phyloP scores from a whole-genome alignment of 768 basidiomycete genomes.

The Daedaleopsis sinensis region DNA sequence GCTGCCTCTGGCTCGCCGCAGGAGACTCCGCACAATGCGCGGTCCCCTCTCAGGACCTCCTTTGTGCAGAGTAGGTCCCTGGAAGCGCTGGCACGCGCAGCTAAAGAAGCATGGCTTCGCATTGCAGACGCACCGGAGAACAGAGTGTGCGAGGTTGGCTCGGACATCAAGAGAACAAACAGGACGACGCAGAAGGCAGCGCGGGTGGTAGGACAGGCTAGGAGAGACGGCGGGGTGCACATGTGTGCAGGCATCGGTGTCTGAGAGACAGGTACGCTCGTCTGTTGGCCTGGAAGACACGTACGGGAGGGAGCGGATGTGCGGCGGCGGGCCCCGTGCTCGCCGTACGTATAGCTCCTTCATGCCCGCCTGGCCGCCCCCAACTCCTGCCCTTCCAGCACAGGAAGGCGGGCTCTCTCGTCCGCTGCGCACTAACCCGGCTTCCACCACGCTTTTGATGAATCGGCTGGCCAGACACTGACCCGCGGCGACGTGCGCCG shows the following conservation, averaged over 20 bases:
- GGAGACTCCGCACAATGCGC: constrained; percentile 36
- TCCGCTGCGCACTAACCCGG: constrained; percentile 41
- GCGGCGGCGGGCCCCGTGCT: constrained; percentile 18
- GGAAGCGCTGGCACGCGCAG: constrained; percentile 55
- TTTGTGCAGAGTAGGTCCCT: constrained; percentile 41
- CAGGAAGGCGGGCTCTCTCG: constrained; percentile 44
- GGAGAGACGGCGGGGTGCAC: constrained; percentile 21
- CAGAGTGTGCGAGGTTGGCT: constrained; percentile 21
- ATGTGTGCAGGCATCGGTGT: constrained; percentile 17
- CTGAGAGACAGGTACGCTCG: constrained; percentile 9
- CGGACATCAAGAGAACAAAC: constrained; percentile 35
- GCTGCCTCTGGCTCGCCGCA: constrained; percentile 55
- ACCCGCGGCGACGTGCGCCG: constrained; percentile 13
- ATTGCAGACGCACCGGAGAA: constrained; percentile 29
- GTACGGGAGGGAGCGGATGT: constrained; percentile 18
- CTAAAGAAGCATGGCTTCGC: constrained; percentile 57
- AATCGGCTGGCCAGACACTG: constrained; percentile 1
- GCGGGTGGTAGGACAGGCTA: constrained; percentile 3
- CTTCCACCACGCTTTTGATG: constrained; percentile 31
- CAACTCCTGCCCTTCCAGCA: constrained; percentile 43
- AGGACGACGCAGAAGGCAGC: constrained; percentile 33
- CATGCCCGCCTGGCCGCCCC: constrained; percentile 35
- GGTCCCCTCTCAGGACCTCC: constrained; percentile 24
- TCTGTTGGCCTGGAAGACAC: constrained; percentile 17
- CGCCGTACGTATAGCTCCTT: constrained; percentile 18